These are phyloP conservation scores for Physcia stellaris DNA, from an alignment of 495 filamentous ascomycete genomes.

Conservation along the genomic window DNA sequence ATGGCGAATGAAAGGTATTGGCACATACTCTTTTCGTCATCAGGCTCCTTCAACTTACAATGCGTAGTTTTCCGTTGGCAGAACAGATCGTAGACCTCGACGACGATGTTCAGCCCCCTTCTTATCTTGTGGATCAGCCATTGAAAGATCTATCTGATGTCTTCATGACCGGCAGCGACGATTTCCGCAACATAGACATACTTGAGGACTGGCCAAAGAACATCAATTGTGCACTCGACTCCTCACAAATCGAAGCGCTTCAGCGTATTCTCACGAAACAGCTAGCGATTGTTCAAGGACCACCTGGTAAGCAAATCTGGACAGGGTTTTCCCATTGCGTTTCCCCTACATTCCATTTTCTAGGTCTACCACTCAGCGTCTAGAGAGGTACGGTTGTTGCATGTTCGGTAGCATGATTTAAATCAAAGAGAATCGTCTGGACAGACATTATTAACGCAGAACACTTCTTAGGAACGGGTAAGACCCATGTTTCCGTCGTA, in stretches of 20 bases:
- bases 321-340: too few species aligned
- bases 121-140: conserved; percentile 34
- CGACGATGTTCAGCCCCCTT: conserved; percentile 29
- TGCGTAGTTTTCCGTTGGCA: conserved; percentile 46
- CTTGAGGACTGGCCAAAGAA: conserved; percentile 35
- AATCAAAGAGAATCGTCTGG: too few species aligned
- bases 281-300: conserved; percentile 75
- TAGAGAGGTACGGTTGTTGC: too few species aligned
- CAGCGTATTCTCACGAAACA: conserved; percentile 56
- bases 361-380: too few species aligned
- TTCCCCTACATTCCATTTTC: too few species aligned
- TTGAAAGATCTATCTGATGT: conserved; percentile 31
- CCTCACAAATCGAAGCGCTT: conserved; percentile 54
- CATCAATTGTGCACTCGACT: conserved; percentile 43
- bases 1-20: conserved; percentile 45
- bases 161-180: conserved; percentile 10
- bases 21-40: neutral
- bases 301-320: too few species aligned
- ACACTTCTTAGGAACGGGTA: too few species aligned
- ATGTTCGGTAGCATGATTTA: too few species aligned
- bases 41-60: too few species aligned
- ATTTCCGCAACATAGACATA: conserved; percentile 26
- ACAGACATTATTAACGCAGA: too few species aligned
- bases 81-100: conserved; percentile 45
- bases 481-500: conserved; percentile 63